Base-by-base conservation (phyloP, 2,329 filamentous ascomycete species). In the Colletotrichum camelliae region DNA sequence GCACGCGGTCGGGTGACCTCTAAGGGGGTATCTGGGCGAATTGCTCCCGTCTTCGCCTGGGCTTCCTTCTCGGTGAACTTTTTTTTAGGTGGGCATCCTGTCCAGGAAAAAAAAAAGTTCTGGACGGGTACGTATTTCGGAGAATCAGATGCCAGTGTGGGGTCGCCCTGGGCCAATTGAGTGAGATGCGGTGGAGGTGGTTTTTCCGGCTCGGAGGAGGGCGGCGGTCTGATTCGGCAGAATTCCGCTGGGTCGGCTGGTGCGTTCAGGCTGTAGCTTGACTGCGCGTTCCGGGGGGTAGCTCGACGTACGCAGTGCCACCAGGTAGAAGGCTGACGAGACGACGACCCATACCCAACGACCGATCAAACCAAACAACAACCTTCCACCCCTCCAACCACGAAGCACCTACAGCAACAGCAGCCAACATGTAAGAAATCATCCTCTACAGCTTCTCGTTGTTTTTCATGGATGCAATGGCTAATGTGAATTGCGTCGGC, bases 91-190 rank as follows among this genome's bases (percentile, higher is more conserved):
- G 77, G 75, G 75, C 77, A 66, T 67, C 21, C 29, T 55, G 33
- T 31, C 65, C 55, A 37, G 57, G 13, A 83, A 86, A 81, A 86
- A 86, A 86, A 86, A 87, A 87, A 85, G 82, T 85, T 85, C 77
- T 78, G 71, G 77, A 77, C 76, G 70, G 74, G 74, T 72, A 70
- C 68, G 67, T 70, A 66, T 67, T 37, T 74, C 74, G 65, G 70
- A 76, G 64, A 73, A 76, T 77, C 73, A 66, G 43, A 60, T 61
- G 21, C 27, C 31, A 52, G 39, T 72, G 72, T 76, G 73, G 76
- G 76, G 70, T 67, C 0, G 18, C 1, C 3, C 33, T 18, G 31
- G 52, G 33, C 74, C 74, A 76, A 76, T 76, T 52, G 31, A 35
- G 27, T 31, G 8, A 18, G 24, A 15, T 9, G 13, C 3, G 8